phyloP scores from a whole-genome alignment of 2,329 filamentous ascomycete genomes.

The Penicillium corylophilum region DNA sequence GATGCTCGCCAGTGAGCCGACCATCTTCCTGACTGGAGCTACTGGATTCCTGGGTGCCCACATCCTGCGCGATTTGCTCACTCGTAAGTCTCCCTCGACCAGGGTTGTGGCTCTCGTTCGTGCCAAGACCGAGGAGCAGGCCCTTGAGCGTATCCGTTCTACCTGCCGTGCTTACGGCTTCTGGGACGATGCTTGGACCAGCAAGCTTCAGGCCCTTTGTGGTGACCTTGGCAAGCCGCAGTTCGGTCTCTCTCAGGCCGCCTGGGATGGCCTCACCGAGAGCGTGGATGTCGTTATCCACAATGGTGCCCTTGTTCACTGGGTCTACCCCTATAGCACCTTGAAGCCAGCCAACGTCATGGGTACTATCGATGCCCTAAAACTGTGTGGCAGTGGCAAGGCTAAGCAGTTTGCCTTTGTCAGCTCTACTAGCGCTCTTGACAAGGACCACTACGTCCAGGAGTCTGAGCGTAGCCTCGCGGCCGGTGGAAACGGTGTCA shows the following conservation, averaged over 20 bases:
- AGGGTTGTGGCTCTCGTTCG: slow-evolving; percentile 76
- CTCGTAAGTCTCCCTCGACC: slow-evolving; percentile 53
- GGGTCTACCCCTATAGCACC: slow-evolving; percentile 74
- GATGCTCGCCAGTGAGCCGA: slow-evolving; percentile 45
- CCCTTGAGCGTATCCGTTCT: slow-evolving; percentile 62
- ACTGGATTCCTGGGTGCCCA: slow-evolving; percentile 89
- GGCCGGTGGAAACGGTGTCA: slow-evolving; percentile 63
- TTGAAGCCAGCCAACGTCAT: slow-evolving; percentile 74
- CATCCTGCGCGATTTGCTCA: slow-evolving; percentile 71
- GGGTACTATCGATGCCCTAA: slow-evolving; percentile 73
- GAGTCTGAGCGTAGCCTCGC: slow-evolving; percentile 64
- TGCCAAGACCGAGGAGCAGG: slow-evolving; percentile 60
- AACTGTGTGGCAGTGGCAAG: slow-evolving; percentile 72
- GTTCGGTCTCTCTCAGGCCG: slow-evolving; percentile 67
- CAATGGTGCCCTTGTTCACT: slow-evolving; percentile 78
- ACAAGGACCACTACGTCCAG: slow-evolving; percentile 76
- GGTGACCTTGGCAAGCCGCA: slow-evolving; percentile 72
- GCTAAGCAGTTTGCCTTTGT: slow-evolving; percentile 80
- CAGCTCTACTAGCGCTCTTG: slow-evolving; percentile 77
- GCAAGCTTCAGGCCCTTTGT: slow-evolving; percentile 64
- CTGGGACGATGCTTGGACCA: slow-evolving; percentile 66
- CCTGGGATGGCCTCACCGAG: slow-evolving; percentile 65
- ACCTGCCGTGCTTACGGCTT: slow-evolving; percentile 75
- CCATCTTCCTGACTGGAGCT: slow-evolving; percentile 80
- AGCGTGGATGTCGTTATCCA: slow-evolving; percentile 73